Evolutionary conservation across 2,329 filamentous ascomycete genomes (phyloP).

Genomic region (Cladosporium sp.): DNA sequence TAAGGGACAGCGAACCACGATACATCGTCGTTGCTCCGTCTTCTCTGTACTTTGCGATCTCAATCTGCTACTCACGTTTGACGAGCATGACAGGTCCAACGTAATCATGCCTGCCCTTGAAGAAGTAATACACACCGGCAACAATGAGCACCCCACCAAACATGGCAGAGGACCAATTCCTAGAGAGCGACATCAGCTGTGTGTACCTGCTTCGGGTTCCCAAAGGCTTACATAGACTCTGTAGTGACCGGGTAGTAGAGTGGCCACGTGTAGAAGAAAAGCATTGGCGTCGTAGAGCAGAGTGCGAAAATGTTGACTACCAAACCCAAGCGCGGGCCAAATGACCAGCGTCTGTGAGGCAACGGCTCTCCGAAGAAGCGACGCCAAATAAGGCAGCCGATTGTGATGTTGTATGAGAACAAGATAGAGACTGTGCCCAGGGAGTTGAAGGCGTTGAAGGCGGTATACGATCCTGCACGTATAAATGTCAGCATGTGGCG

Average conservation of each 20-base stretch:
- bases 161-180: conserved; percentile 23
- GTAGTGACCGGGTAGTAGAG: conserved; percentile 19
- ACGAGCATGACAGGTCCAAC: conserved; percentile 1
- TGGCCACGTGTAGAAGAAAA: conserved; percentile 24
- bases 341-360: conserved; percentile 17
- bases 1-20: not conserved
- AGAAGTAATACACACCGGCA: conserved; percentile 2
- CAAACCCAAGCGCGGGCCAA: conserved; percentile 19
- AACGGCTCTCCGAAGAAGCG: conserved; percentile 17
- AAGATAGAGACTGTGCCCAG: conserved; percentile 19
- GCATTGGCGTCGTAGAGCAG: conserved; percentile 19
- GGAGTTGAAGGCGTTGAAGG: conserved; percentile 14
- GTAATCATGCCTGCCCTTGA: conserved; percentile 5
- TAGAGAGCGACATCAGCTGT: not conserved
- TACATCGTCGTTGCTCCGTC: too few species aligned
- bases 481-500: not conserved
- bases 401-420: conserved; percentile 21
- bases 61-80: not conserved
- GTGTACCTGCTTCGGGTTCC: too few species aligned
- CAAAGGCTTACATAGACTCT: conserved; percentile 15
- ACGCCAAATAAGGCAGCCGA: conserved; percentile 21
- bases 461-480: not conserved
- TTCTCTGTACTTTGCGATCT: not conserved
- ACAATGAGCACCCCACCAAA: conserved; percentile 24
- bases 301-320: conserved; percentile 18